These are phyloP conservation scores for Nemania bipapillata DNA, from an alignment of 2,329 filamentous ascomycete species.

Conservation along the genomic window DNA sequence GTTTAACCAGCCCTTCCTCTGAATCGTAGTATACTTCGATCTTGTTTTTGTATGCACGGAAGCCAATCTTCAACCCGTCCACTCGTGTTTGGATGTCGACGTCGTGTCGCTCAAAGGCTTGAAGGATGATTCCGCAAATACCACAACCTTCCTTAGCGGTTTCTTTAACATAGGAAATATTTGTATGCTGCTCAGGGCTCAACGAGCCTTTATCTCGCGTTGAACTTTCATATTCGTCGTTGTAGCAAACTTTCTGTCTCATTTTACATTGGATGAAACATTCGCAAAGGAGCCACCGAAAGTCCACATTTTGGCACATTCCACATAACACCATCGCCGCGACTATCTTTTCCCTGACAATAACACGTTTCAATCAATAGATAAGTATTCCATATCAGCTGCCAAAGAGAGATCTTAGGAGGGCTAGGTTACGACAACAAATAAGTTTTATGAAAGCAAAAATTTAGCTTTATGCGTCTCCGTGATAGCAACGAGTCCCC, in stretches of 20 bases:
- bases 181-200: not conserved
- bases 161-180: conserved; percentile 7
- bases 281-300: not conserved
- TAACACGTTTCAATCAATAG: not conserved
- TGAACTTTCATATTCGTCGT: not conserved
- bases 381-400: not conserved
- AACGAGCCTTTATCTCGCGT: not conserved
- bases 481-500: not conserved
- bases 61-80: not conserved
- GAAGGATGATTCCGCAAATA: not conserved
- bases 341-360: not conserved
- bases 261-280: not conserved
- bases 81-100: not conserved
- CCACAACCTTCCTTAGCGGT: not conserved
- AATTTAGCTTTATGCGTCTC: not conserved
- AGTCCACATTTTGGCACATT: not conserved
- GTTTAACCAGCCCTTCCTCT: not conserved
- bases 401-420: not conserved
- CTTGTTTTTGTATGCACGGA: not conserved
- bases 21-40: not conserved
- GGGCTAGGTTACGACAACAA: not conserved
- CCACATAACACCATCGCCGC: not conserved
- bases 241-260: not conserved
- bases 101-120: not conserved
- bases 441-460: not conserved